Percentiles rank a stretch among this genome's conserved stretches.
These are phyloP conservation scores for Hyphopichia khmerensis DNA, from an alignment of 1,139 yeast genomes.

Conservation along the genomic window DNA sequence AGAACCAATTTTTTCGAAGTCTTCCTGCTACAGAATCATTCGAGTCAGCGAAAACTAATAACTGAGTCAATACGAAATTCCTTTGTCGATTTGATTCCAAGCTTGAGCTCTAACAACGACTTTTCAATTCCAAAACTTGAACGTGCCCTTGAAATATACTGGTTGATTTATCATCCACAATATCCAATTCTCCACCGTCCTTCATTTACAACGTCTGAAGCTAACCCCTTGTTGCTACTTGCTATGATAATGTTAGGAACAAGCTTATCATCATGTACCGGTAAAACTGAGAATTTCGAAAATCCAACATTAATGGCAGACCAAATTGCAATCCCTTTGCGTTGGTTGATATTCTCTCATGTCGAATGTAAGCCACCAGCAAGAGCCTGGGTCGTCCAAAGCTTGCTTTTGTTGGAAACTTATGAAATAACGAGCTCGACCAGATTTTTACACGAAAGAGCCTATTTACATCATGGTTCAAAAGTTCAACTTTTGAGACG, in stretches of 20 bases:
- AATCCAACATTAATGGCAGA: slow-evolving; percentile 23
- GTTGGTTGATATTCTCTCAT: slow-evolving; percentile 60
- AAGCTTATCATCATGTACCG: slow-evolving; percentile 22
- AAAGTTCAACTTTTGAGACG: slow-evolving; percentile 68
- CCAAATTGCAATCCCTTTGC: slow-evolving; percentile 57
- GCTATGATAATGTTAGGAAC: slow-evolving; percentile 62
- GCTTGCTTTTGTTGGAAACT: slow-evolving; percentile 56
- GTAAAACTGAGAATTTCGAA: slow-evolving; percentile 12
- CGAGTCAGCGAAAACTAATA: slow-evolving; percentile 22
- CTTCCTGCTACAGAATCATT: slow-evolving; percentile 11
- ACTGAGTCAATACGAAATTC: slow-evolving; percentile 27
- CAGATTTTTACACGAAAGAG: slow-evolving; percentile 62
- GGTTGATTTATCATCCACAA: slow-evolving; percentile 60
- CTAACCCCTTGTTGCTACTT: slow-evolving; percentile 53
- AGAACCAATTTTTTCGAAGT: background rate
- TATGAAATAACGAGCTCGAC: slow-evolving; percentile 52
- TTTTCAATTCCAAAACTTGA: slow-evolving; percentile 15
- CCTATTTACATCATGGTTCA: slow-evolving; percentile 72
- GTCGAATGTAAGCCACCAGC: slow-evolving; percentile 55
- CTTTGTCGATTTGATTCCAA: slow-evolving; percentile 23
- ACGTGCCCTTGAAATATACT: slow-evolving; percentile 35
- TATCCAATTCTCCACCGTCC: slow-evolving; percentile 62
- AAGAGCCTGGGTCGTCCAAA: slow-evolving; percentile 62
- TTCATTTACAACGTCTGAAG: slow-evolving; percentile 51
- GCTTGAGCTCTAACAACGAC: slow-evolving; percentile 22